Conservation (phyloP, 2,329 filamentous ascomycete species). For the Aureobasidium sp. region DNA sequence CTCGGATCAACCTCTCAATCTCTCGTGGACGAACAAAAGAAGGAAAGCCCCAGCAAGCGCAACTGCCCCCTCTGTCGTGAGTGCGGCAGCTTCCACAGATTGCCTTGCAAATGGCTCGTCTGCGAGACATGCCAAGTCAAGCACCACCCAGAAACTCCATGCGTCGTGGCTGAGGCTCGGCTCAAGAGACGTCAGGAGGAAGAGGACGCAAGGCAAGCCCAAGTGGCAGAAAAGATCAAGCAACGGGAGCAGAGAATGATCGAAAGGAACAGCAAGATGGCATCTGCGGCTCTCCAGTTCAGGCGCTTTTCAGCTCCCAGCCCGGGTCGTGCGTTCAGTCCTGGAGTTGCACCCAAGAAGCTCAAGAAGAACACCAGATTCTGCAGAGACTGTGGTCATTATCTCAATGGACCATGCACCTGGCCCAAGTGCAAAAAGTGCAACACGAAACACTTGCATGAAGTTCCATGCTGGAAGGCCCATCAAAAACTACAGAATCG, state of each 20-base stretch:
- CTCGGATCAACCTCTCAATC: not conserved
- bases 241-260: not conserved
- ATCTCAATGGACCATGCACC: not conserved
- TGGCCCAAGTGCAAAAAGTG: not conserved
- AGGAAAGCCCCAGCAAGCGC: not conserved
- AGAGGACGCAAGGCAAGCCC: not conserved
- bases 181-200: not conserved
- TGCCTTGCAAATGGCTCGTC: not conserved
- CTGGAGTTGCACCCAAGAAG: not conserved
- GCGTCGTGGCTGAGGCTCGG: not conserved
- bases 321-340: not conserved
- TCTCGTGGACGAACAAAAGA: too few species aligned
- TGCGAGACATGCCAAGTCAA: not conserved
- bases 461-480: not conserved
- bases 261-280: not conserved
- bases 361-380: not conserved
- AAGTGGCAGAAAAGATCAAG: not conserved
- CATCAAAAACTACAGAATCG: not conserved
- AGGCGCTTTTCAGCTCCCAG: not conserved
- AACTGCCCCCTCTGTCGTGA: not conserved
- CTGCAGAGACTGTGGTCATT: not conserved
- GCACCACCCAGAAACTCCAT: not conserved
- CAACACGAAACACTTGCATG: not conserved
- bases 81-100: not conserved
- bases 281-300: not conserved